Conservation (phyloP, 352 stramenopile species). For the Phytophthora melonis region DNA sequence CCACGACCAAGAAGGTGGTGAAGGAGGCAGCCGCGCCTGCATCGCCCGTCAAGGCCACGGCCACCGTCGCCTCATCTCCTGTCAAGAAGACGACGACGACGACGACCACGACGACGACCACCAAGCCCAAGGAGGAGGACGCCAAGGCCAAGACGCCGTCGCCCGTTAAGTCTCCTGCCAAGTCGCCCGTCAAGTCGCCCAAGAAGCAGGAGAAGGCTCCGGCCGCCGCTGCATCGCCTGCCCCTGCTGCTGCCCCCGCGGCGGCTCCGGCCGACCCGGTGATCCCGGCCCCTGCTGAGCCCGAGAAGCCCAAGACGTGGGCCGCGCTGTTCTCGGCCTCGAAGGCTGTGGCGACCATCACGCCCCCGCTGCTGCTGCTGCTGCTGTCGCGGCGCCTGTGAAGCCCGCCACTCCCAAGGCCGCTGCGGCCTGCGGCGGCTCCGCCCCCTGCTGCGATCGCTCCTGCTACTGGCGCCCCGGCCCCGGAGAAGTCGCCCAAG, state of each 20-base stretch:
- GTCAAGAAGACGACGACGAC: slow-evolving; percentile 50
- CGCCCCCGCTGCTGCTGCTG: slow-evolving; percentile 27
- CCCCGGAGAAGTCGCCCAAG: slow-evolving; percentile 52
- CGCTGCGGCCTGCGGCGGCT: slow-evolving; percentile 22
- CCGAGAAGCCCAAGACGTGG: slow-evolving; percentile 49
- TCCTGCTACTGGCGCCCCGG: slow-evolving; percentile 16
- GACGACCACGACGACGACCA: slow-evolving; percentile 31
- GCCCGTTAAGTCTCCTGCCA: slow-evolving; percentile 5
- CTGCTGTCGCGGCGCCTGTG: slow-evolving; percentile 30
- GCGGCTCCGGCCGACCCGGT: slow-evolving; percentile 40
- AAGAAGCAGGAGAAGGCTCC: slow-evolving; percentile 46
- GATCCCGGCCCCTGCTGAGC: slow-evolving; percentile 29
- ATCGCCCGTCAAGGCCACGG: slow-evolving; percentile 40
- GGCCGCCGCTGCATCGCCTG: slow-evolving; percentile 20
- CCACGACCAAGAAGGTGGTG: slow-evolving; percentile 43
- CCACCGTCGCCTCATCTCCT: slow-evolving; percentile 43
- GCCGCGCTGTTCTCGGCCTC: slow-evolving; percentile 37
- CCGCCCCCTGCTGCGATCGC: slow-evolving; percentile 33
- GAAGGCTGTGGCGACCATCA: slow-evolving; percentile 29
- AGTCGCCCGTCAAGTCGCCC: slow-evolving; percentile 26
- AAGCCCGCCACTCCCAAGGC: slow-evolving; percentile 72
- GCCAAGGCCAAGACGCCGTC: slow-evolving; percentile 28
- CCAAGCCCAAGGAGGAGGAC: slow-evolving; percentile 8
- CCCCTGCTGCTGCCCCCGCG: slow-evolving; percentile 36
- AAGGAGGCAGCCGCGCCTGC: slow-evolving; percentile 19